Percentiles rank a stretch among this genome's conserved stretches.
These are phyloP conservation scores for Puccinia triticina DNA, from an alignment of 1,284 basidiomycete species.

Conservation along the genomic window DNA sequence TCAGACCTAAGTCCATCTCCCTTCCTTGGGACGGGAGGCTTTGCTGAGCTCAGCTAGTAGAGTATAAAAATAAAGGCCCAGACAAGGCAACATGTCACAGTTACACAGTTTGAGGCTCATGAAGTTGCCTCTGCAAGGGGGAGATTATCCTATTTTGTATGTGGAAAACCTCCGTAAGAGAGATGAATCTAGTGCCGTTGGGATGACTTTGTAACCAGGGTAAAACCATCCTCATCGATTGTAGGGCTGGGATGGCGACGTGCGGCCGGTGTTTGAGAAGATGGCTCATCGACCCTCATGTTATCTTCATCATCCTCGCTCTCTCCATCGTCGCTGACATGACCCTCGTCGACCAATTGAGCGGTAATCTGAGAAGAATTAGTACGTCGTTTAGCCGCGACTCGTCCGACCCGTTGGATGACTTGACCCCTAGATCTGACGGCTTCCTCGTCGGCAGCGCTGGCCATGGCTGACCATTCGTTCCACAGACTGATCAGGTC, in stretches of 20 bases:
- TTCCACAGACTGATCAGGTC: constrained; percentile 35
- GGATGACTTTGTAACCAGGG: constrained; percentile 36
- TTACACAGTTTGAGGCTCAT: too few species aligned
- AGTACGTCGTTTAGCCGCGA: background rate
- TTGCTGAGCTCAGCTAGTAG: too few species aligned
- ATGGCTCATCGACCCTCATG: constrained; percentile 16
- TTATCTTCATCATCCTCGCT: constrained; percentile 23
- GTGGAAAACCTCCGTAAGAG: too few species aligned
- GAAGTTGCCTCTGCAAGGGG: too few species aligned
- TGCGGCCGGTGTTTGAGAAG: background rate
- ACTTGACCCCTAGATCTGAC: constrained; percentile 7
- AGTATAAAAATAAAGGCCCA: too few species aligned
- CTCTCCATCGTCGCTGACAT: background rate
- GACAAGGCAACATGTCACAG: too few species aligned
- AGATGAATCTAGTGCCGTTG: background rate
- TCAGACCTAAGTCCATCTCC: too few species aligned
- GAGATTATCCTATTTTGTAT: too few species aligned
- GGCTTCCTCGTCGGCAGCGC: background rate
- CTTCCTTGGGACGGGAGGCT: too few species aligned
- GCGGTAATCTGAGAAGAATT: background rate
- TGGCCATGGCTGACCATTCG: constrained; percentile 19
- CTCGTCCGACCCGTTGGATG: constrained; percentile 30
- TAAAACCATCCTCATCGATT: constrained; percentile 44
- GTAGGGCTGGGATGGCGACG: background rate
- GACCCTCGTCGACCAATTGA: constrained; percentile 30